These are phyloP conservation scores for Sisymbrium irio DNA, from an alignment of 345 rosid genomes.

Conservation along the genomic window DNA sequence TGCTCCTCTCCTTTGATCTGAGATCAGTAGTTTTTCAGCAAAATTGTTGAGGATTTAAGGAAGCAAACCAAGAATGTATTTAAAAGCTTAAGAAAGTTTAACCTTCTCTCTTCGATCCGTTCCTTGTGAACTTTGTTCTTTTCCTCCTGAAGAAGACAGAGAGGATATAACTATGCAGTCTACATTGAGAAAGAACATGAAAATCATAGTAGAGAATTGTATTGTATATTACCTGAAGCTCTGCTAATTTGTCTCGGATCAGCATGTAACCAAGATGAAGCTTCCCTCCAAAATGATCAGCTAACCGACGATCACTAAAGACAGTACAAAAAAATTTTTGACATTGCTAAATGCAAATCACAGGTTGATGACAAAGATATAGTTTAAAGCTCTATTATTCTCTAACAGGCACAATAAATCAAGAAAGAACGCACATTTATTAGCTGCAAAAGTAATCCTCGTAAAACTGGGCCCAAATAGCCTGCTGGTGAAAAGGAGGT, in stretches of 20 bases:
- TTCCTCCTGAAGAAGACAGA: slow-evolving; percentile 62
- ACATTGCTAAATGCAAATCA: slow-evolving; percentile 33
- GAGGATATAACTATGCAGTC: background rate
- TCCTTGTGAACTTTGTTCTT: slow-evolving; percentile 74
- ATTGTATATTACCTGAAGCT: slow-evolving; percentile 65
- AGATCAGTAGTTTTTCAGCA: background rate
- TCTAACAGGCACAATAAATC: slow-evolving; percentile 56
- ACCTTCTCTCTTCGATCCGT: slow-evolving; percentile 45
- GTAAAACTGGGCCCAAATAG: slow-evolving; percentile 99
- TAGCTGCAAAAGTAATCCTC: slow-evolving; percentile 99
- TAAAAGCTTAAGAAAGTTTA: background rate
- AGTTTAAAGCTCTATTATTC: slow-evolving; percentile 24
- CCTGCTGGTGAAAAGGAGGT: slow-evolving; percentile 99
- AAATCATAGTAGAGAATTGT: background rate
- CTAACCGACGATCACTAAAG: slow-evolving; percentile 97
- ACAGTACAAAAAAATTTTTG: slow-evolving; percentile 33
- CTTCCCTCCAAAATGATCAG: slow-evolving; percentile 99
- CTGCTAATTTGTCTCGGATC: slow-evolving; percentile 89
- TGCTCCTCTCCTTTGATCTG: slow-evolving; percentile 84
- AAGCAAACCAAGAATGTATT: background rate
- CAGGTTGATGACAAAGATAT: slow-evolving; percentile 8
- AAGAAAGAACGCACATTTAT: slow-evolving; percentile 97
- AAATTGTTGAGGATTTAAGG: background rate
- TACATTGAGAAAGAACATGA: background rate
- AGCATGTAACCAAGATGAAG: slow-evolving; percentile 97